Evolutionary conservation across 176 grass and related monocot species (phyloP).

Genomic region (Eragrostis curvula): DNA sequence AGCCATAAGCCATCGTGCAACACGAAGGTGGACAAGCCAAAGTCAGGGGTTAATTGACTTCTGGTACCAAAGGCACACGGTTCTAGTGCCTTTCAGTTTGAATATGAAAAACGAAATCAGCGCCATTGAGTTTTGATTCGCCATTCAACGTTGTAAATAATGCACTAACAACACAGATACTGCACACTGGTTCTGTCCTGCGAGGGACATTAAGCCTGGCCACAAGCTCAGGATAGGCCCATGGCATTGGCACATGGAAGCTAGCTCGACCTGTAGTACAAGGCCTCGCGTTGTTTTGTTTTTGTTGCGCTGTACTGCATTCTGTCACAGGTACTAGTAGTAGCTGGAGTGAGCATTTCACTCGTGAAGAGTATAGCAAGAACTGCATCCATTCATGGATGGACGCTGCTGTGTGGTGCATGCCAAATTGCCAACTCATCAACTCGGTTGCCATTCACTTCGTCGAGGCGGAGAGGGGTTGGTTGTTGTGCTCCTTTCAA

Average conservation of each 20-base stretch:
- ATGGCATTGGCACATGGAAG: not conserved
- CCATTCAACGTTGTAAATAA: too few species aligned
- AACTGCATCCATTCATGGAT: not conserved
- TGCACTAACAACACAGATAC: too few species aligned
- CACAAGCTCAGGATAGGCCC: not conserved
- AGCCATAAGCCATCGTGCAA: not conserved
- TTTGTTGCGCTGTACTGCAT: not conserved
- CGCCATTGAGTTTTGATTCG: too few species aligned
- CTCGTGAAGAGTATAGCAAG: conserved; percentile 8
- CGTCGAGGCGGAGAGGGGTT: not conserved
- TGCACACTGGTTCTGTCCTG: too few species aligned
- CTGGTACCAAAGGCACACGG: not conserved
- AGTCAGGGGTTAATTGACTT: not conserved
- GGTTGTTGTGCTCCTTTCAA: not conserved
- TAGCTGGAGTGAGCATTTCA: not conserved
- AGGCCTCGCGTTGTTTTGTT: not conserved
- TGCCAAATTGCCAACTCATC: conserved; percentile 2
- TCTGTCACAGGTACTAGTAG: not conserved
- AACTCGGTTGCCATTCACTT: too few species aligned
- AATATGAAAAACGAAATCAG: too few species aligned
- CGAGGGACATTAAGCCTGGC: not conserved
- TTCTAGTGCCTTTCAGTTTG: too few species aligned
- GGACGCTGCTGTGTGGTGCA: not conserved
- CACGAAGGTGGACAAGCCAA: not conserved
- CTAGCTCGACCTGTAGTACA: not conserved